Conservation (phyloP, 495 filamentous ascomycete species). For the Xanthoparmelia taractica region DNA sequence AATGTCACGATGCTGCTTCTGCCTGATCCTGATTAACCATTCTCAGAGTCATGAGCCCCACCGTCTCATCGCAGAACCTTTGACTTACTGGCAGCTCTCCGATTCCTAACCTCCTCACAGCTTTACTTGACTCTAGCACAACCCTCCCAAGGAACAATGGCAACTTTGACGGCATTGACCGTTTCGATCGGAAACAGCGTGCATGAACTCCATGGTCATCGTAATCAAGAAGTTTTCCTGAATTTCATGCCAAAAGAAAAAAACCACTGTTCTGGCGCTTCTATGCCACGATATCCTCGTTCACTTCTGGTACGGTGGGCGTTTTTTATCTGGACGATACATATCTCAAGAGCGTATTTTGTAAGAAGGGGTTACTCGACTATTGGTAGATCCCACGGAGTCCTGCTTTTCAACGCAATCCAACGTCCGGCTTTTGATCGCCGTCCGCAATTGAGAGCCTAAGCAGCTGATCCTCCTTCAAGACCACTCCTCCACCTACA, state of each 20-base stretch:
- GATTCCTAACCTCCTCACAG: neutral
- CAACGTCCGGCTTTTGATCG: too few species aligned
- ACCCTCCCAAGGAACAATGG: neutral
- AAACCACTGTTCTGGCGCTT: too few species aligned
- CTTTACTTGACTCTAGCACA: neutral
- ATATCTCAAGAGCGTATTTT: too few species aligned
- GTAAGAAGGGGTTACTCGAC: too few species aligned
- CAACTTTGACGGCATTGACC: neutral
- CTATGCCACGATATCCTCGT: too few species aligned
- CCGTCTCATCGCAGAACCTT: neutral
- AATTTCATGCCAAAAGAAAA: neutral
- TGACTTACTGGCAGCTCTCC: neutral
- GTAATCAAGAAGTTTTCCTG: neutral
- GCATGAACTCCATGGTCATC: slow-evolving; percentile 14
- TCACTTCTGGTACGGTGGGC: too few species aligned
- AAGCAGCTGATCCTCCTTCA: too few species aligned
- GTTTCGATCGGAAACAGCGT: slow-evolving; percentile 6
- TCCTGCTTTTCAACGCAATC: too few species aligned
- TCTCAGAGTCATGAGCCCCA: neutral
- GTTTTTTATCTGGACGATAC: too few species aligned
- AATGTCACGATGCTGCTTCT: neutral
- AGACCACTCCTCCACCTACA: too few species aligned
- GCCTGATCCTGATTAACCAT: neutral
- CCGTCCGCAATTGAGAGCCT: too few species aligned
- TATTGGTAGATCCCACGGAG: too few species aligned